Evolutionary conservation across 1,139 yeast genomes (phyloP), one percentile per base, ranked within the genome.

Genomic region (Debaryomyces sp.): DNA sequence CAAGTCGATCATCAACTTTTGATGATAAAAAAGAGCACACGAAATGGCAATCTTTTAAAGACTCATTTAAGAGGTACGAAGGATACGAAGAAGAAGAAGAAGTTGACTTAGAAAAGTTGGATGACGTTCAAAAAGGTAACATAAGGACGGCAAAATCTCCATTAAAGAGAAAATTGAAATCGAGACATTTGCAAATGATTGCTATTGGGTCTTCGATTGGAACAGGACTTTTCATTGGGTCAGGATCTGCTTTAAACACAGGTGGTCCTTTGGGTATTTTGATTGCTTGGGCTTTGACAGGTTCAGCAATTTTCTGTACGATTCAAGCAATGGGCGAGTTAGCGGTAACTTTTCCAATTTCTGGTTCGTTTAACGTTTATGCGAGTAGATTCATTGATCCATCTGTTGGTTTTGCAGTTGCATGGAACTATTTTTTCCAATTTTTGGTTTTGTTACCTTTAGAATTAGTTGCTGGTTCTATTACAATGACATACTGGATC

Each of bases 201-300:
- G 81, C 85, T 37, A 75, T 81, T 48, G 84, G 84, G 46, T 81
- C 83, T 47, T 75, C 81, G 50, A 78, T 81, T 41, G 85, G 85
- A 58, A 67, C 86, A 3, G 87, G 87, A 43, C 67, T 82, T 53
- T 81, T 82, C 61, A 84, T 87, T 37, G 94, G 92, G 52, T 77
- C 86, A 24, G 92, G 90, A 50, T 70, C 73, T 30, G 79, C 89
- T 1, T 70, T 87, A 54, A 63, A 67, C 44, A 70, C 75, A 34
- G 91, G 90, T 50, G 89, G 89, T 61, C 85, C 95, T 2, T 70
- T 62, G 9, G 82, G 90, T 21, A 82, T 87, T 36, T 85, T 81
- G 43, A 64, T 68, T 39, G 70, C 70, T 6, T 68, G 70, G 68
- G 59, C 63, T 1, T 51, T 67, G 30, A 67, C 68, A 2, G 71